phyloP scores from a whole-genome alignment of 2,329 filamentous ascomycete species.

The Nigrospora sphaerica region DNA sequence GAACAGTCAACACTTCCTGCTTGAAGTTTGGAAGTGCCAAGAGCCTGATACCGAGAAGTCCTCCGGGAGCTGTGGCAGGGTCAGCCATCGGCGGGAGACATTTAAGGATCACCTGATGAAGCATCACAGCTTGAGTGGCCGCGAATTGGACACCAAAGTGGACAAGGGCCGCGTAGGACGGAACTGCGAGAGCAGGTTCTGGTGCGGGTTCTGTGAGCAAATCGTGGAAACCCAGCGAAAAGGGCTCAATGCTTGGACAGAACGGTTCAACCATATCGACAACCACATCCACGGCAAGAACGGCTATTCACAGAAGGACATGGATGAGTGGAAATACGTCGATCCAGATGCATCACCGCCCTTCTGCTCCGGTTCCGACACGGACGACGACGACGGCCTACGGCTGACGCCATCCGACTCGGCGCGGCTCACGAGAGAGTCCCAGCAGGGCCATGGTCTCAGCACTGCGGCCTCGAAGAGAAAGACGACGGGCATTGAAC shows the following conservation, averaged over 20 bases:
- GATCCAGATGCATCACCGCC: conserved; percentile 15
- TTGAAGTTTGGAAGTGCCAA: conserved; percentile 67
- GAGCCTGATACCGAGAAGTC: conserved; percentile 9
- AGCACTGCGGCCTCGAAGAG: no score
- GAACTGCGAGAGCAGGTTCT: conserved; percentile 62
- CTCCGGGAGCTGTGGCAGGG: conserved; percentile 42
- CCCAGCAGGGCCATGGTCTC: no score
- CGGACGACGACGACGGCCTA: conserved; percentile 9
- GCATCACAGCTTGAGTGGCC: conserved; percentile 34
- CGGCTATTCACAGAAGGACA: conserved; percentile 28
- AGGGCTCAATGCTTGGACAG: conserved; percentile 49
- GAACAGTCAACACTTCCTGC: conserved; percentile 65
- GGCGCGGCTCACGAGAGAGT: no score
- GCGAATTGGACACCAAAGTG: conserved; percentile 33
- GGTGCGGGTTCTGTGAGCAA: conserved; percentile 76
- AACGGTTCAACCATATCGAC: conserved; percentile 66
- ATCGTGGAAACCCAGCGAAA: conserved; percentile 44
- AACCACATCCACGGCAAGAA: conserved; percentile 55
- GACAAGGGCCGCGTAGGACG: conserved; percentile 54
- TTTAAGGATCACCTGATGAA: conserved; percentile 56
- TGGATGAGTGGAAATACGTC: conserved; percentile 47
- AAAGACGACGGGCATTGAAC: no score
- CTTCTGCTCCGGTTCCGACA: conserved; percentile 7
- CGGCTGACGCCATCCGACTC: conserved; percentile 6
- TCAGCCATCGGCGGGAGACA: conserved; percentile 49